phyloP scores from a whole-genome alignment of 2,329 filamentous ascomycete species.

The Fusarium paranaense region DNA sequence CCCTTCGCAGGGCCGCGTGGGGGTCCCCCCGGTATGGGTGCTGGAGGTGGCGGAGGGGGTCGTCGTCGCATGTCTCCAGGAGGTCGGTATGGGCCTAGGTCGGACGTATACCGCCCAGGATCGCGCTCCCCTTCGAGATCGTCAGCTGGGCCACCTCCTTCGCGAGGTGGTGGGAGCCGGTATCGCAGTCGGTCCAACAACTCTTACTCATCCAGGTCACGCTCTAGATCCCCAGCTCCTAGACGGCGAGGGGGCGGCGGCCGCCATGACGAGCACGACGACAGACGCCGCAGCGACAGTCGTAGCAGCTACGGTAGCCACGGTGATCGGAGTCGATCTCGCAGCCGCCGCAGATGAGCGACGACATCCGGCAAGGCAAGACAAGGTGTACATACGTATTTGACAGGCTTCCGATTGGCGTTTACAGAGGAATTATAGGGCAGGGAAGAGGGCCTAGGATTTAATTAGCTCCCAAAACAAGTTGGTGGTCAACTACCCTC shows the following conservation, averaged over 20 bases:
- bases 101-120: constrained; percentile 72
- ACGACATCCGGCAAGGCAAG: constrained; percentile 10
- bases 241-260: constrained; percentile 48
- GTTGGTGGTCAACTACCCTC: constrained; percentile 35
- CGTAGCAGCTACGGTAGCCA: constrained; percentile 61
- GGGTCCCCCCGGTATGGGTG: constrained; percentile 43
- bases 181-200: constrained; percentile 59
- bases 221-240: constrained; percentile 56
- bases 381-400: constrained; percentile 8
- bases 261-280: constrained; percentile 48
- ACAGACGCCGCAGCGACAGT: constrained; percentile 60
- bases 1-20: constrained; percentile 48
- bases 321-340: constrained; percentile 54
- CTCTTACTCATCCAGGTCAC: constrained; percentile 62
- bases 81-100: constrained; percentile 55
- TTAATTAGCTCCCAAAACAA: constrained; percentile 42
- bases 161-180: constrained; percentile 50
- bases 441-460: constrained; percentile 3
- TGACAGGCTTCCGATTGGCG: constrained; percentile 36
- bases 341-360: constrained; percentile 51
- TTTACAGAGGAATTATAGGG: constrained; percentile 23
- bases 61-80: constrained; percentile 52
- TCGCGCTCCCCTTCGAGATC: constrained; percentile 63
- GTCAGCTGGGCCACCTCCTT: constrained; percentile 54
- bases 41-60: constrained; percentile 48